phyloP scores from a whole-genome alignment of 2,329 filamentous ascomycete genomes.

The Zymoseptoria pseudotritici region DNA sequence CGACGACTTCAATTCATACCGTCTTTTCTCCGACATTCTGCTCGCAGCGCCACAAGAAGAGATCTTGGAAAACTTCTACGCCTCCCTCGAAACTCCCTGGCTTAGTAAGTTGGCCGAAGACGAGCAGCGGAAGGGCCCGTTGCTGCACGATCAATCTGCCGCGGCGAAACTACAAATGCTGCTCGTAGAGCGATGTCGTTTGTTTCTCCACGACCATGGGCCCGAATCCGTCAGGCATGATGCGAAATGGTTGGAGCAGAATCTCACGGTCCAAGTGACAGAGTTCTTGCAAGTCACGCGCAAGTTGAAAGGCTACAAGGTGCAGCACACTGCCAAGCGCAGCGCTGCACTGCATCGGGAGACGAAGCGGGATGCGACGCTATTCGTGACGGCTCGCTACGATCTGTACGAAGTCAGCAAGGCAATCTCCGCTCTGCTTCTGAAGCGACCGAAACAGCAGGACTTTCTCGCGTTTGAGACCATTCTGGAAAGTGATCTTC shows the following conservation, averaged over 20 bases:
- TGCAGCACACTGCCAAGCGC: slow-evolving; percentile 65
- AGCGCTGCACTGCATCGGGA: slow-evolving; percentile 61
- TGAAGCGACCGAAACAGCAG: slow-evolving; percentile 77
- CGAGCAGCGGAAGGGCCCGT: slow-evolving; percentile 62
- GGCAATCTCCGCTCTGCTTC: slow-evolving; percentile 71
- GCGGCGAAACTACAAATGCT: slow-evolving; percentile 67
- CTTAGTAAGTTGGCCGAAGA: slow-evolving; percentile 74
- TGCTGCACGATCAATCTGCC: slow-evolving; percentile 58
- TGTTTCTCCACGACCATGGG: slow-evolving; percentile 82
- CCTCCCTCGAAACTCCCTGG: slow-evolving; percentile 66
- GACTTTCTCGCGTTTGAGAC: slow-evolving; percentile 87
- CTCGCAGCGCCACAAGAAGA: slow-evolving; percentile 90
- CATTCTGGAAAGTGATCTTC: slow-evolving; percentile 75
- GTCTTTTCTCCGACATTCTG: slow-evolving; percentile 76
- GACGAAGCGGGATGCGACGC: slow-evolving; percentile 49
- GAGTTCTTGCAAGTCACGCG: slow-evolving; percentile 69
- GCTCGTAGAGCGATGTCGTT: slow-evolving; percentile 76
- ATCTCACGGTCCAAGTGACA: slow-evolving; percentile 70
- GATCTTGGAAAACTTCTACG: slow-evolving; percentile 73
- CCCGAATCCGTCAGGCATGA: slow-evolving; percentile 78
- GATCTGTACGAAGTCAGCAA: slow-evolving; percentile 92
- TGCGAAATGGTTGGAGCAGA: slow-evolving; percentile 81
- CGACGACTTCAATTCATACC: slow-evolving; percentile 84
- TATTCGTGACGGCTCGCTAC: slow-evolving; percentile 70
- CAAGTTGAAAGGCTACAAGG: slow-evolving; percentile 61